Evolutionary conservation across 202 grass and related monocot genomes (phyloP).

Genomic region (Dendrocalamus latiflorus): DNA sequence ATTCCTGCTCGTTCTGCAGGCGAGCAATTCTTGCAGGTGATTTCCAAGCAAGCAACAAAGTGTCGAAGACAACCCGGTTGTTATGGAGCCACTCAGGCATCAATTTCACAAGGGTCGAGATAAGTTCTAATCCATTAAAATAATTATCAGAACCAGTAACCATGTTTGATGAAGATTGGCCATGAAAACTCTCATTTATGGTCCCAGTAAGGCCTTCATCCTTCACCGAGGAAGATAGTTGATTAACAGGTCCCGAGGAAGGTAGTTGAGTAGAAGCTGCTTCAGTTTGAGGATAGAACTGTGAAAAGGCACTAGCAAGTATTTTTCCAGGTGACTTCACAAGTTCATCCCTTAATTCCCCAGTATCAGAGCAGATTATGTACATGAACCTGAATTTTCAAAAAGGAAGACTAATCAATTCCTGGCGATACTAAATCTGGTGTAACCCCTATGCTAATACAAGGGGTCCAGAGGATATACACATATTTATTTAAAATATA

Average conservation of each 20-base stretch:
- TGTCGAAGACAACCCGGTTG: conserved; percentile 82
- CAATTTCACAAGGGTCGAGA: conserved; percentile 85
- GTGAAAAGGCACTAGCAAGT: conserved; percentile 87
- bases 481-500: background rate
- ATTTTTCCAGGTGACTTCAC: conserved; percentile 92
- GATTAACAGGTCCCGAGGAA: conserved; percentile 44
- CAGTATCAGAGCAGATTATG: conserved; percentile 92
- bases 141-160: conserved; percentile 70
- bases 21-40: conserved; percentile 79
- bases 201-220: conserved; percentile 59
- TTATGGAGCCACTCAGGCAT: conserved; percentile 91
- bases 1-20: conserved; percentile 85
- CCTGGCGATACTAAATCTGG: background rate
- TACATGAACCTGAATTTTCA: conserved; percentile 88
- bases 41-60: conserved; percentile 88
- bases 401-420: conserved; percentile 19
- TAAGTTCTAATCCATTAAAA: conserved; percentile 92
- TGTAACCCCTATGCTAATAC: background rate
- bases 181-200: conserved; percentile 55
- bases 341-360: conserved; percentile 84
- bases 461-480: background rate
- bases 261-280: conserved; percentile 45
- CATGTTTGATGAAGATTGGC: conserved; percentile 50
- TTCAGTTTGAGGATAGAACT: conserved; percentile 64
- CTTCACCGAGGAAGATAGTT: conserved; percentile 58